phyloP scores from a whole-genome alignment of 2,329 filamentous ascomycete genomes.

The Phaeoacremonium minimum region DNA sequence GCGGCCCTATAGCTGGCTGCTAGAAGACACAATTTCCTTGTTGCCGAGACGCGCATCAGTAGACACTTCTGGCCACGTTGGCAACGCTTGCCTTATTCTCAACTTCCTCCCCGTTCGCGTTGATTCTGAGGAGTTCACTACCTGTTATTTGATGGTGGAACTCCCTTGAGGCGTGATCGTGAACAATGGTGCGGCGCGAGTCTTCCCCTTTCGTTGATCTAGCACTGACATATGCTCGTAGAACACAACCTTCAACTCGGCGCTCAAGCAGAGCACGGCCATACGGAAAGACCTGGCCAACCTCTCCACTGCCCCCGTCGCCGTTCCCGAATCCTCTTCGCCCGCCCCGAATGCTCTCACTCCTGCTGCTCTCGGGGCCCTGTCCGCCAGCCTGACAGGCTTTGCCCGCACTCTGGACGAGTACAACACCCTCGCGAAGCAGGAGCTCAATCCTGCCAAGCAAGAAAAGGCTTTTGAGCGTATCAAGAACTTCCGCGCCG shows the following conservation, averaged over 20 bases:
- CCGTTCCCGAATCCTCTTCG: slow-evolving; percentile 37
- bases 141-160: too few species aligned
- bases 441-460: slow-evolving; percentile 87
- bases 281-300: slow-evolving; percentile 73
- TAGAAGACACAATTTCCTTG: too few species aligned
- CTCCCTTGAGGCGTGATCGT: too few species aligned
- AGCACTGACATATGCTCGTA: too few species aligned
- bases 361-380: slow-evolving; percentile 53
- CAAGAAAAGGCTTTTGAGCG: slow-evolving; percentile 86
- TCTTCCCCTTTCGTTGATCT: too few species aligned
- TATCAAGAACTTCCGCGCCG: slow-evolving; percentile 77
- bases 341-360: slow-evolving; percentile 47
- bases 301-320: slow-evolving; percentile 42
- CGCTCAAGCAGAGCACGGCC: slow-evolving; percentile 77
- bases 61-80: too few species aligned
- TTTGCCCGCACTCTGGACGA: slow-evolving; percentile 91
- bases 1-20: too few species aligned
- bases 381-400: slow-evolving; percentile 64
- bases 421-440: slow-evolving; percentile 78
- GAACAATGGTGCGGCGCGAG: too few species aligned
- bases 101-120: too few species aligned
- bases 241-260: slow-evolving; percentile 85
- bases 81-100: too few species aligned
- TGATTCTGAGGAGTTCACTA: too few species aligned
- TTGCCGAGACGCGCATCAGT: too few species aligned